Percentiles rank a stretch among this genome's conserved stretches.
Evolutionary conservation across 1,284 basidiomycete genomes (phyloP).

Genomic region (Ganoderma leucocontextum): DNA sequence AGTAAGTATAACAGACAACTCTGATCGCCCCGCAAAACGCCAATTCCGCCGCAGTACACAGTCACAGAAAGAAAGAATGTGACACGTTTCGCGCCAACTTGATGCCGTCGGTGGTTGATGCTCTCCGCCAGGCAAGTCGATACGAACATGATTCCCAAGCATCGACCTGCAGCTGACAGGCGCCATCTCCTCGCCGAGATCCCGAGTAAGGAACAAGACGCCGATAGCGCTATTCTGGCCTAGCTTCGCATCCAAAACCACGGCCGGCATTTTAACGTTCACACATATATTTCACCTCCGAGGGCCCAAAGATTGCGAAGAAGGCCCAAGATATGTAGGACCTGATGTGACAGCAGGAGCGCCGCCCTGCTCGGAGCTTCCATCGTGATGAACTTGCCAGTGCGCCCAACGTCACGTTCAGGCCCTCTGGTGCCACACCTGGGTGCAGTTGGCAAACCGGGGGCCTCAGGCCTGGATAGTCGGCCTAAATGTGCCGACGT

Average conservation of each 20-base stretch:
- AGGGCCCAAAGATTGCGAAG: background rate
- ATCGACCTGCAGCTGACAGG: background rate
- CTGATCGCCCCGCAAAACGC: background rate
- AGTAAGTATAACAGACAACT: background rate
- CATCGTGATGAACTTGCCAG: slow-evolving; percentile 2
- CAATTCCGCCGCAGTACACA: slow-evolving; percentile 2
- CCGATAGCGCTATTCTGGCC: background rate
- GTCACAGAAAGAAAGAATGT: background rate
- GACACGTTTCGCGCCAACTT: background rate
- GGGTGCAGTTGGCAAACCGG: slow-evolving; percentile 17
- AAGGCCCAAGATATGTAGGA: background rate
- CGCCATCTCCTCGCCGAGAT: background rate
- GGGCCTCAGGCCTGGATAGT: background rate
- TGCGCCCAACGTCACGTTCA: slow-evolving; percentile 12
- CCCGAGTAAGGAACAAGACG: background rate
- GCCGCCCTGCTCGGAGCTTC: background rate
- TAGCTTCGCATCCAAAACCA: background rate
- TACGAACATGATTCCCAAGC: background rate
- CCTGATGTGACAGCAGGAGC: slow-evolving; percentile 10
- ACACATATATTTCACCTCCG: too few species aligned
- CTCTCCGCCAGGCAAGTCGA: background rate
- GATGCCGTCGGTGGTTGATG: background rate
- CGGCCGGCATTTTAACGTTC: background rate
- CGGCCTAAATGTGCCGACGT: slow-evolving; percentile 13
- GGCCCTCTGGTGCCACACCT: slow-evolving; percentile 3